Evolutionary conservation across 768 basidiomycete genomes (phyloP).

Genomic region (Tylopilus sp.): DNA sequence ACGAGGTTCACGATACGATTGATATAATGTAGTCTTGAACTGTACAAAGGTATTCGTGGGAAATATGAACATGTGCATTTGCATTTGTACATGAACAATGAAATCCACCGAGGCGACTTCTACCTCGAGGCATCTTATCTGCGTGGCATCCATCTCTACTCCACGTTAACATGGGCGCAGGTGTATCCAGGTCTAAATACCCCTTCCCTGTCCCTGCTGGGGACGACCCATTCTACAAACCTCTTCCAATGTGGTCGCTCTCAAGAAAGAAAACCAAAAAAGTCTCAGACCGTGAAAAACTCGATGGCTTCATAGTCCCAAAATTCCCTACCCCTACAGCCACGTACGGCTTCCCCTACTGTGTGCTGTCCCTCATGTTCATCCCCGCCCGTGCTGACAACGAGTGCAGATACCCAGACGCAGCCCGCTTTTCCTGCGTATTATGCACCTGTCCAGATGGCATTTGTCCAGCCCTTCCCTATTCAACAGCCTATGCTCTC

Average conservation of each 20-base stretch:
- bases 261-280: slow-evolving; percentile 19
- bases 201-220: slow-evolving; percentile 19
- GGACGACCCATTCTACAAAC: background rate
- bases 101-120: background rate
- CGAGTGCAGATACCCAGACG: slow-evolving; percentile 23
- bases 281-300: slow-evolving; percentile 16
- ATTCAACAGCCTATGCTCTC: slow-evolving; percentile 27
- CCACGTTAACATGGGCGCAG: slow-evolving; percentile 18
- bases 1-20: slow-evolving; percentile 32
- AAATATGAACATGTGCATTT: too few relatives aligned
- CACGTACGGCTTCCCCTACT: slow-evolving; percentile 20
- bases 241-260: slow-evolving; percentile 16
- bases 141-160: background rate
- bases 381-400: slow-evolving; percentile 12
- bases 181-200: slow-evolving; percentile 17
- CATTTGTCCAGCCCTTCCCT: slow-evolving; percentile 18
- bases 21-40: slow-evolving; percentile 12
- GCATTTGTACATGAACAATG: too few relatives aligned
- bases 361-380: slow-evolving; percentile 13
- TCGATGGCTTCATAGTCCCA: slow-evolving; percentile 15
- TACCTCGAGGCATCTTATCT: slow-evolving; percentile 11
- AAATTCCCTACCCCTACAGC: slow-evolving; percentile 12
- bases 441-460: slow-evolving; percentile 28
- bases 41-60: background rate
- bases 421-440: slow-evolving; percentile 24